Base-by-base conservation (phyloP, 2,329 filamentous ascomycete species). In the Macrophomina pseudophaseolina region DNA sequence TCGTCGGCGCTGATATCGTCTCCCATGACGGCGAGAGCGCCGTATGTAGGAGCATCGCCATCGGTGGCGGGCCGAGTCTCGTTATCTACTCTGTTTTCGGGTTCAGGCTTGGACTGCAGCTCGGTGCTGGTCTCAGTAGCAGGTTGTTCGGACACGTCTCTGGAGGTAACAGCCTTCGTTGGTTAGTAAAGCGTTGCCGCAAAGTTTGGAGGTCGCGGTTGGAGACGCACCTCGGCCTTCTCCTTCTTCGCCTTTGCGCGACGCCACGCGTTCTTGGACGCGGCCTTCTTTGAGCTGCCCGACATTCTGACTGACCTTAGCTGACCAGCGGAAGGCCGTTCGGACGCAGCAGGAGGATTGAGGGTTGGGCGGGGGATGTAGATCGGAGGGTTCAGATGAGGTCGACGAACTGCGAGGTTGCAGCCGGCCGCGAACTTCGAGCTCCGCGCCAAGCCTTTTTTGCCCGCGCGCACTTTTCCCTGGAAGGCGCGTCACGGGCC, bases 201-300 rank as follows among this genome's bases (percentile, higher is more conserved):
- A 3, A 23, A 35, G n/a, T 32, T 33, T 54, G 46, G 53, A 11
- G 59, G 52, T 16, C 38, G 7, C 23, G 18, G 8, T 23, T 11
- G 40, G 12, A 23, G 60, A 70, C 77, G 82, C 78, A 86, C 81
- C 71, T 87, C 80, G 74, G 89, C 89, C 82, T 96, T 96, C 76
- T 92, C 88, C 74, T 93, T 91, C 89, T 97, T 97, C 87, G 95
- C 97, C 84, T 94, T 94, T 58, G 93, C 91, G 78, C 94, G 89
- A 78, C 93, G 88, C 84, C 94, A 90, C 81, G 97, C 93, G 81
- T 97, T 97, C 84, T 97, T 98, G 78, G 91, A 40, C 40, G 30
- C 33, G 28, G 42, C 44, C 35, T 54, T 48, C 40, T 56, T 51
- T 33, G 63, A 30, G 38, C 52, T 44, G 63, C 51, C 63, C 32